A percentile compares a stretch with the other conserved stretches of the same genome.
phyloP scores from a whole-genome alignment of 305 asterid genomes.

The Rubia peregrina region DNA sequence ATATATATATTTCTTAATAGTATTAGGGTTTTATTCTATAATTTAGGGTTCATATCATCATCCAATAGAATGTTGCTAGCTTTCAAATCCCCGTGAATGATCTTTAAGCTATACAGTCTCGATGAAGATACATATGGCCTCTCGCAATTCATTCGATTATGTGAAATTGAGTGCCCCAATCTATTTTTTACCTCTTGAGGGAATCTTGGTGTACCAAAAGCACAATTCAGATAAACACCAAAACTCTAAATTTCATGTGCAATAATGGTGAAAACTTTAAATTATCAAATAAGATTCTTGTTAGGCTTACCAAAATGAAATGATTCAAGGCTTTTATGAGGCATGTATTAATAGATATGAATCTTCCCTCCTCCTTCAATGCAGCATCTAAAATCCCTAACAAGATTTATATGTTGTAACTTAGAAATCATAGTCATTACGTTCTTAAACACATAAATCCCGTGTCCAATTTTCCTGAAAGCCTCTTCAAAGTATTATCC shows the following conservation, averaged over 20 bases:
- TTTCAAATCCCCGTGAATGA: conserved; percentile 79
- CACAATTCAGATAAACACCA: background rate
- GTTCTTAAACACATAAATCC: too few species aligned
- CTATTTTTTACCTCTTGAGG: conserved; percentile 44
- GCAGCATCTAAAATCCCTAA: too few species aligned
- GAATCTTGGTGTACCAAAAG: conserved; percentile 33
- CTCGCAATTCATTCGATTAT: conserved; percentile 85
- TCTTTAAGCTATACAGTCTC: conserved; percentile 86
- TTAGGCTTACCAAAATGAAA: conserved; percentile 53
- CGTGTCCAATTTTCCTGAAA: too few species aligned
- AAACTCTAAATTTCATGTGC: background rate
- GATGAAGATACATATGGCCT: conserved; percentile 85
- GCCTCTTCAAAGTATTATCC: too few species aligned
- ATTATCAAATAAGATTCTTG: too few species aligned
- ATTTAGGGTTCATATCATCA: conserved; percentile 84
- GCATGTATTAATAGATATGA: too few species aligned
- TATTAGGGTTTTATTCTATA: too few species aligned
- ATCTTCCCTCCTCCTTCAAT: too few species aligned
- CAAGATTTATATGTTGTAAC: too few species aligned
- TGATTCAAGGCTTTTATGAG: conserved; percentile 70
- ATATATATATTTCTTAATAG: too few species aligned
- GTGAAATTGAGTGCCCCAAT: conserved; percentile 56
- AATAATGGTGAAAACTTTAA: background rate
- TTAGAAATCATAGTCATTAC: too few species aligned
- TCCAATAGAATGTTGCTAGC: conserved; percentile 86